These are phyloP conservation scores for Taxillus chinensis DNA, from an alignment of 164 flowering plant genomes.

Conservation along the genomic window DNA sequence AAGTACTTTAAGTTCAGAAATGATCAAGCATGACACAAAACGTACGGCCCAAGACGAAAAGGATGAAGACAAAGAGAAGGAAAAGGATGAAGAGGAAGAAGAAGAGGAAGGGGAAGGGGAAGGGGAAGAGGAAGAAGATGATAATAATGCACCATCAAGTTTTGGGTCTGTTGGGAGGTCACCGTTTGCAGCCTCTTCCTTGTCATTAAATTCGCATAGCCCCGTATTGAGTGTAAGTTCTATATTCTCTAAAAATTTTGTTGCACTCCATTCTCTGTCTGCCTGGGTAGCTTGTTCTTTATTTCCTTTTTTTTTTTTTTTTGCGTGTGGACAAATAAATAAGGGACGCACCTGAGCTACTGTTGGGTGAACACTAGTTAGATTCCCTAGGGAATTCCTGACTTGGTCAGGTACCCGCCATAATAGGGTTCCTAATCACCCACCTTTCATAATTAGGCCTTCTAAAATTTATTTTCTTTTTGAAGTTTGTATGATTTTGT, in stretches of 20 bases:
- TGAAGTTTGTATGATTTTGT: background rate
- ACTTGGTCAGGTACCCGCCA: background rate
- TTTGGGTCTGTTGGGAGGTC: conserved; percentile 62
- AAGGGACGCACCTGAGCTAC: no score
- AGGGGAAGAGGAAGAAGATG: conserved; percentile 20
- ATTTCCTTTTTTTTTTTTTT: background rate
- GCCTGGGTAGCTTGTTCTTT: background rate
- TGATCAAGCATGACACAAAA: conserved; percentile 17
- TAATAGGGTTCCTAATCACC: background rate
- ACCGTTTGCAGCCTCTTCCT: conserved; percentile 62
- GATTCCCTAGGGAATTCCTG: background rate
- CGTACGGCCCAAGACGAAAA: conserved; percentile 15
- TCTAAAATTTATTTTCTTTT: background rate
- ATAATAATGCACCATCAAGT: conserved; percentile 43
- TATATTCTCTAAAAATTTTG: background rate
- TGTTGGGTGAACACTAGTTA: background rate
- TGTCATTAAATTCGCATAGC: conserved; percentile 52
- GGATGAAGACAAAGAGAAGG: conserved; percentile 18
- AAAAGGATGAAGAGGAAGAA: conserved; percentile 41
- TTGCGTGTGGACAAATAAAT: background rate
- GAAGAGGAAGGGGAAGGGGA: conserved; percentile 47
- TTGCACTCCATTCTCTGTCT: background rate
- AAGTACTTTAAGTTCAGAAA: conserved; percentile 6
- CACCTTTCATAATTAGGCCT: background rate
- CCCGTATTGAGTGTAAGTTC: conserved; percentile 46